Base-by-base conservation (phyloP, 2,329 filamentous ascomycete species). In the Westerdykella ornata region DNA sequence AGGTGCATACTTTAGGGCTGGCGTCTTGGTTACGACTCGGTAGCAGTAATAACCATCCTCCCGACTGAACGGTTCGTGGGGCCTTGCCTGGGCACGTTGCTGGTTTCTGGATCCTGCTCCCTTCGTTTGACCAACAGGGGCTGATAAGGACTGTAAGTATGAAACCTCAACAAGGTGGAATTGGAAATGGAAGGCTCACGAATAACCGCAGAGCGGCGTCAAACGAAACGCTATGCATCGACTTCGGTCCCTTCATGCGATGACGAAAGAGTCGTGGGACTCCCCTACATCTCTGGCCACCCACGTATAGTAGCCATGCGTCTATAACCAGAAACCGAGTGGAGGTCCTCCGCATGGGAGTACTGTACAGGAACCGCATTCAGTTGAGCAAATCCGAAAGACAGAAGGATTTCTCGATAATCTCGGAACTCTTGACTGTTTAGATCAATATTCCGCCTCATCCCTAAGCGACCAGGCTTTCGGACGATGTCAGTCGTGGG, bases 11-110 rank as follows among this genome's bases (percentile, higher is more conserved):
- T n/a, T 39, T 31, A 43, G 40, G 39, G 47, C 38, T 47, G 42
- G 39, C 39, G 34, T 39, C 16, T 37, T 17, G 8, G 35, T 30
- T 15, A 41, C 31, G 22, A 36, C 36, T 28, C 41, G 39, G 41
- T 17, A 16, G 9, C 13, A 38, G 41, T 30, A 33, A 38, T 42
- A 15, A 18, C 18, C 17, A 9, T 13, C n/a, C 18, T 37, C 28
- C 46, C 38, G 31, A 40, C 30, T n/a, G 15, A 11, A 20, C 28
- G 35, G 39, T 26, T 38, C n/a, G 32, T 28, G 20, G 33, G 28
- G 35, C 26, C 16, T 36, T 8, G 42, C 36, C 34, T 38, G 41
- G 15, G 7, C 13, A 7, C 34, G 12, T 16, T 36, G n/a, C 12
- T 34, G 8, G 15, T 34, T 29, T 7, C 32, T 9, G 8, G 15